These are phyloP conservation scores for Trichoderma sp. DNA, from an alignment of 2,329 filamentous ascomycete species.

Conservation along the genomic window DNA sequence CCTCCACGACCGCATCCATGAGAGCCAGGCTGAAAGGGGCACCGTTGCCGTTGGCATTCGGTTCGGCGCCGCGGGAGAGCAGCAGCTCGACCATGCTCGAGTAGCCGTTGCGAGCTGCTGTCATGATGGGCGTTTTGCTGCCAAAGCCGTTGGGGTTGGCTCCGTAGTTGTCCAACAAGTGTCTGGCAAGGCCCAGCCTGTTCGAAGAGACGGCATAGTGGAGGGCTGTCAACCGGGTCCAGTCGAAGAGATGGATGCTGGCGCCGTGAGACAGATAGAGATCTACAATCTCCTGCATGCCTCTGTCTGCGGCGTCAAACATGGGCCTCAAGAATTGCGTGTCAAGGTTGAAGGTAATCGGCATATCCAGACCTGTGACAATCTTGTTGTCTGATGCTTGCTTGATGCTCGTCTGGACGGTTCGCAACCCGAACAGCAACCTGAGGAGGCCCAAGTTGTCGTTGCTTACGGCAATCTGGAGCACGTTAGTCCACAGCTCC, in stretches of 20 bases:
- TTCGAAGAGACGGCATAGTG: neutral
- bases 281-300: neutral
- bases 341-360: too few relatives aligned
- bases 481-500: neutral
- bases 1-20: too few relatives aligned
- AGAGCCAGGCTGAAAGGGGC: neutral
- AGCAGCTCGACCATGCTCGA: neutral
- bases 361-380: too few relatives aligned
- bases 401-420: neutral
- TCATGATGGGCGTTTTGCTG: neutral
- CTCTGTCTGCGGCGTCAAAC: neutral
- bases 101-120: neutral
- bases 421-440: neutral
- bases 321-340: neutral
- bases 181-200: neutral
- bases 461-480: neutral
- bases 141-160: neutral
- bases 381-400: neutral
- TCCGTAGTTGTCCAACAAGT: neutral
- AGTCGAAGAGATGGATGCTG: neutral
- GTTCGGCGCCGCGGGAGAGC: neutral
- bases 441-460: neutral
- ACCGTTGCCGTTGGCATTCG: neutral
- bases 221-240: neutral
- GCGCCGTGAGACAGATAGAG: neutral